Base-by-base conservation (phyloP, 1,139 yeast genomes). In the Tardiomyces blankii region DNA sequence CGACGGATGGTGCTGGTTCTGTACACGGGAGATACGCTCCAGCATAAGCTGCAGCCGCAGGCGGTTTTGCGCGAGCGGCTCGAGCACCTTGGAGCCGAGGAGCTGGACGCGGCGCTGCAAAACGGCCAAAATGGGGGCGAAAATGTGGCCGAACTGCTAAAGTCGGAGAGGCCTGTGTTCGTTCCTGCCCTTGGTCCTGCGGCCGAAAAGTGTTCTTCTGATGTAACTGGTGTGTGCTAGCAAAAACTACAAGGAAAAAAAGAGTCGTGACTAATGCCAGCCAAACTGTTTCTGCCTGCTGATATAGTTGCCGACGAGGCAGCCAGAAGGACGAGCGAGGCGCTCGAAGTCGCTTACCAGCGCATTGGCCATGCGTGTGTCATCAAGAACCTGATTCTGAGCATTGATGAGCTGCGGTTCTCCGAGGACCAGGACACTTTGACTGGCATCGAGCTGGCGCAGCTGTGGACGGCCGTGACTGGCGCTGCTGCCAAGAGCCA, bases 391-490 rank as follows among this genome's bases (percentile, higher is more conserved):
- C 47, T 60, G 25, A 55, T 59, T 21, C 32, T 60, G 27, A 52
- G 60, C 13, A 44, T 60, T 18, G 59, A 59, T 25, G 62, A 60
- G 3, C 45, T 57, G 5, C 44, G 51, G 4, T 58, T 58, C 44
- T 52, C 57, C 13, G 58, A 51, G 33, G 52, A 53, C 18, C 47
- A 48, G 16, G 58, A 55, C 18, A 54, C 49, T 14, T 49, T 9
- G 49, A 46, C 13, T 33, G 40, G 12, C 27, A 50, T 48, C 9
- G 40, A 46, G 9, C 39, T 60, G 16, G 48, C 50, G 23, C 49
- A 49, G 5, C 46, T 56, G 2, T 60, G 63, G 63, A 48, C 51
- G 30, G 46, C 47, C 6, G 46, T 55, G 8, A 49, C 54, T 8
- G 38, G 44, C 5, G 47, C 44, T n/a, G 47, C 44, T 13, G 46